Evolutionary conservation across 306 rosid species (phyloP).

Genomic region (Hylodesmum podocarpum): DNA sequence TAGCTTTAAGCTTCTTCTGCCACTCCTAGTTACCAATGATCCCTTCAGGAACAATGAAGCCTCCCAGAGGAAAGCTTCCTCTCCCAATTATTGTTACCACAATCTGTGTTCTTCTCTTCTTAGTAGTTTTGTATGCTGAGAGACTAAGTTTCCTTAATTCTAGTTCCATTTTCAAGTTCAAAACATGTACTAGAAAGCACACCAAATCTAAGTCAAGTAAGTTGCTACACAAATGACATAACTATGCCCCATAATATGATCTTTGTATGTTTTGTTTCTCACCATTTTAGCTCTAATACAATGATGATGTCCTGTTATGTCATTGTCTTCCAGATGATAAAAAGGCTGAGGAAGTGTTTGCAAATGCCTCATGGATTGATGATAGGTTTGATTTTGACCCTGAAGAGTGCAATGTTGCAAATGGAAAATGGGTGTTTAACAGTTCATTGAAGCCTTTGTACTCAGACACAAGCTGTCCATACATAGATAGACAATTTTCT

Average conservation of each 20-base stretch:
- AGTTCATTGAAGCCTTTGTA: constrained; percentile 68
- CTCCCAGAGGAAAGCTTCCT: constrained; percentile 36
- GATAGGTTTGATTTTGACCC: constrained; percentile 91
- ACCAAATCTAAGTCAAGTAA: constrained; percentile 52
- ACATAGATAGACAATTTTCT: constrained; percentile 82
- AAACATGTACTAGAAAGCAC: constrained; percentile 40
- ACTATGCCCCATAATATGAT: background rate
- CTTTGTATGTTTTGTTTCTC: background rate
- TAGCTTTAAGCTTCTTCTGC: constrained; percentile 18
- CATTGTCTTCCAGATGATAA: constrained; percentile 41
- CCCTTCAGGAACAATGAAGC: constrained; percentile 43
- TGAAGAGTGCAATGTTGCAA: constrained; percentile 78
- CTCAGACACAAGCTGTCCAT: constrained; percentile 77
- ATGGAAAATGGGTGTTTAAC: constrained; percentile 90
- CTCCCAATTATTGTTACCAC: constrained; percentile 36
- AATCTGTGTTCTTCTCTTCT: constrained; percentile 39
- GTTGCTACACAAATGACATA: constrained; percentile 21
- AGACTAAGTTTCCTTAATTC: constrained; percentile 38
- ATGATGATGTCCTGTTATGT: background rate
- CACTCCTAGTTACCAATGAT: constrained; percentile 18
- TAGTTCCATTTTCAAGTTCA: constrained; percentile 38
- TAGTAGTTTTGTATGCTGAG: constrained; percentile 40
- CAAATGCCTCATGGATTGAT: constrained; percentile 50
- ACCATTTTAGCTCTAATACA: background rate
- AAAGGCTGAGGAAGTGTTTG: constrained; percentile 39